Base-by-base conservation (phyloP, 352 stramenopile genomes). In the Pilasporangium apinafurcum region DNA sequence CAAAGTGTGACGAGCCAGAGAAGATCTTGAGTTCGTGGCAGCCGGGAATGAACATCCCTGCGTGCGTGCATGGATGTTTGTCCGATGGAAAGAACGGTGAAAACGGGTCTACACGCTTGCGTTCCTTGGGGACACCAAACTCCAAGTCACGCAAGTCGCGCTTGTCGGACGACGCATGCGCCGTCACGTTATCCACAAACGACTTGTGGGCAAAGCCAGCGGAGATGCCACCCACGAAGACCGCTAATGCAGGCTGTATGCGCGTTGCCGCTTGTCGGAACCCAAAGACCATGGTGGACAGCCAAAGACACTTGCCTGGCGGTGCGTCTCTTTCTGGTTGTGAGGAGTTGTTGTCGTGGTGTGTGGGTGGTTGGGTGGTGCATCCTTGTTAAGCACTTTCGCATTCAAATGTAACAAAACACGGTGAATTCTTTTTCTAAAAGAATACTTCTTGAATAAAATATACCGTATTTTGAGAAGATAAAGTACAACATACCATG, bases 1-100 rank as follows among this genome's bases (percentile, higher is more conserved):
- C 75, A 57, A 85, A 86, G 59, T 96, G 91, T 37, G 82, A 93
- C 64, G 86, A 96, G 45, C 87, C 87, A 3, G 83, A 91, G 56
- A 96, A 95, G 51, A 96, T 92, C 66, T 95, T 95, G 51, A 96
- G 86, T 62, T 96, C 86, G 59, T 95, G 82, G 61, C 86, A 96
- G 35, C 85, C 85, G 0, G 83, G 85, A 48, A 95, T 93, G 61
- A 96, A 96, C 80, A 94, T 92, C 37, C 86, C 83, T 8, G 85
- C 80, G 51, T 94, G 71, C 35, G 86, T 95, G 60, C 86, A 96
- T 51, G 82, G 78, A 59, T 96, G 86, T 55, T 93, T 93, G 65
- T 93, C 82, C 18, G 82, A 93, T 44, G 82, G 82, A 48, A 93
- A 93, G 56, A 93, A 93, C 7, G 82, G 82, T 44, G 82, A 93